A percentile compares a stretch with the other conserved stretches of the same genome.
Conservation (phyloP, 1,284 basidiomycete genomes). For the Pseudomicrostroma phylloplanum region DNA sequence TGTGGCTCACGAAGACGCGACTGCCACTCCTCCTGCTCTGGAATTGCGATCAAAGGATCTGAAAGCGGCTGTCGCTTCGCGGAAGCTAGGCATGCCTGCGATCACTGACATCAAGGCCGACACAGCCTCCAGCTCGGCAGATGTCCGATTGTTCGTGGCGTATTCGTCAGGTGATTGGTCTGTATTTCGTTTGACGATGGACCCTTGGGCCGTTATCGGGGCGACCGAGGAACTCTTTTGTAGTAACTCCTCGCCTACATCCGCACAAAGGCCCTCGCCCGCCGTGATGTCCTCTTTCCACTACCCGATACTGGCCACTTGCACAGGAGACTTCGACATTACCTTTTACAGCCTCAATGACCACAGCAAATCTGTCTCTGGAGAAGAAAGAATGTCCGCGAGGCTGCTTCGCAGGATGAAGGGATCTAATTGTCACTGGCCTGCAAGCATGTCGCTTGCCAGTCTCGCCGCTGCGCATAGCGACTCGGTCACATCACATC, state of each 20-base stretch:
- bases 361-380: neutral
- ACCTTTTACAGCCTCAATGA: constrained; percentile 23
- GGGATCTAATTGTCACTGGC: constrained; percentile 25
- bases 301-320: constrained; percentile 39
- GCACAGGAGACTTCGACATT: constrained; percentile 33
- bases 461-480: constrained; percentile 25
- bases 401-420: constrained; percentile 18
- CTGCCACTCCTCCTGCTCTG: neutral
- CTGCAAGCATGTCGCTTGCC: constrained; percentile 27
- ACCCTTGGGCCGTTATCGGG: neutral
- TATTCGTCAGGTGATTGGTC: constrained; percentile 42
- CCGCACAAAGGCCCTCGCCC: neutral
- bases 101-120: constrained; percentile 13
- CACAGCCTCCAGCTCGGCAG: neutral
- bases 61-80: neutral
- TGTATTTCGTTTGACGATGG: constrained; percentile 29
- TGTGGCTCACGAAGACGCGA: neutral
- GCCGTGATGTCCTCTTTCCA: constrained; percentile 28
- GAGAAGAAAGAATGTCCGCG: neutral
- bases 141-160: constrained; percentile 26
- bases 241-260: constrained; percentile 13
- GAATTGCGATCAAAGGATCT: neutral
- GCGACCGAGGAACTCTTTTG: constrained; percentile 3
- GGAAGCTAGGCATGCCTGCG: neutral
- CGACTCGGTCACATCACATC: constrained; percentile 9